phyloP scores from a whole-genome alignment of 148 eudicot species.

The Amaranthus hypochondriacus region DNA sequence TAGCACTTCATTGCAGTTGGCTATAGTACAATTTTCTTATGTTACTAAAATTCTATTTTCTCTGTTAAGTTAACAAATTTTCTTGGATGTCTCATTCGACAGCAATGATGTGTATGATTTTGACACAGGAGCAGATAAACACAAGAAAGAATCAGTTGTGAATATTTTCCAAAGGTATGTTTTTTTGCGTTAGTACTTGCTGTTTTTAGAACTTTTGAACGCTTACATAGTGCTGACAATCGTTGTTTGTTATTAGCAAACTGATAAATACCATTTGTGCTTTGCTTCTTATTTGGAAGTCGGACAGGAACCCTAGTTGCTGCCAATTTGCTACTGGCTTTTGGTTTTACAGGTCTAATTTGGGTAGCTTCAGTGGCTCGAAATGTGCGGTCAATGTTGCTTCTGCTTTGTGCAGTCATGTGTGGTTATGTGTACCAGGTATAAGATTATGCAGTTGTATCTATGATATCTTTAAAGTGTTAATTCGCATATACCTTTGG shows the following conservation, averaged over 20 bases:
- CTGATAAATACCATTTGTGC: constrained; percentile 18
- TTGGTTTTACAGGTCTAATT: constrained; percentile 61
- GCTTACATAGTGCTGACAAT: neutral
- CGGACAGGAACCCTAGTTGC: constrained; percentile 75
- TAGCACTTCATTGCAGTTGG: neutral
- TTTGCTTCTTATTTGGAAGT: constrained; percentile 32
- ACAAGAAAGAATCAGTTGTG: constrained; percentile 94
- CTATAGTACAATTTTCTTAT: neutral
- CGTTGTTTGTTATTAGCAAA: neutral
- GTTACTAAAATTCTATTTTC: neutral
- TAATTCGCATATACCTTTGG: neutral
- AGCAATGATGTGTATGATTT: constrained; percentile 99
- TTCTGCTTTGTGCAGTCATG: constrained; percentile 61
- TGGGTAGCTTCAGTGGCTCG: constrained; percentile 60
- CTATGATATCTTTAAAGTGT: neutral
- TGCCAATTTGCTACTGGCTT: constrained; percentile 59
- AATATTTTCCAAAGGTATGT: constrained; percentile 78
- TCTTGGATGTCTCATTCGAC: constrained; percentile 37
- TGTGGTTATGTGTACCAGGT: constrained; percentile 93
- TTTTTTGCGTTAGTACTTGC: neutral
- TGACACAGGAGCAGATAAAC: constrained; percentile 96
- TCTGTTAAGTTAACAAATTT: constrained; percentile 14
- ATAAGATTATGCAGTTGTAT: constrained; percentile 2
- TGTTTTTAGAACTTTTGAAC: neutral
- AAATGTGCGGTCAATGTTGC: constrained; percentile 52